Evolutionary conservation across 208 protist species (phyloP).

Genomic region (Leishmania lainsoni): DNA sequence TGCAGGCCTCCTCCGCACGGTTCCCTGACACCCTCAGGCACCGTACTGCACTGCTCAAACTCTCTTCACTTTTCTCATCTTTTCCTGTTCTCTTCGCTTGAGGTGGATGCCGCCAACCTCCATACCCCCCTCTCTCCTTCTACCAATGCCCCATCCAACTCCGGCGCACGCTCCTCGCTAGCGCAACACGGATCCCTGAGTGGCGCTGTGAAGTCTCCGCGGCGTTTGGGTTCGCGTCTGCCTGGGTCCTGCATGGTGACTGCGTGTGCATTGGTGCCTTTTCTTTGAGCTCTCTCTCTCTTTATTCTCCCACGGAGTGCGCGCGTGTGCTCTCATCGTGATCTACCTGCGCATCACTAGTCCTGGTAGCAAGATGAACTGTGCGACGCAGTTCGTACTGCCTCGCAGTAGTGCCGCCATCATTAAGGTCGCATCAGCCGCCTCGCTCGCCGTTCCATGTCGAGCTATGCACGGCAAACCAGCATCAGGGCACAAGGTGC

Average conservation of each 20-base stretch:
- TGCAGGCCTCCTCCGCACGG: not conserved
- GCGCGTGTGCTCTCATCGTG: not conserved
- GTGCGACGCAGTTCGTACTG: not conserved
- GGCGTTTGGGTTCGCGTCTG: not conserved
- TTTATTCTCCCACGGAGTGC: not conserved
- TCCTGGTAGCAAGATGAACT: slow-evolving; percentile 12
- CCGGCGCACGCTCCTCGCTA: not conserved
- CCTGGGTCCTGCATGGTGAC: not conserved
- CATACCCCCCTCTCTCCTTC: not conserved
- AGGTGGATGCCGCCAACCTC: not conserved
- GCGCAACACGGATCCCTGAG: not conserved
- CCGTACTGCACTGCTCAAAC: not conserved
- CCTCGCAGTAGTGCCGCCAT: slow-evolving; percentile 3
- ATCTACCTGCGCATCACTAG: not conserved
- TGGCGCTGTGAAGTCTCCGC: not conserved
- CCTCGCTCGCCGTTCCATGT: slow-evolving; percentile 14
- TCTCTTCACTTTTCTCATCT: not conserved
- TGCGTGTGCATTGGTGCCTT: not conserved
- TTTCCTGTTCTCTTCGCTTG: not conserved
- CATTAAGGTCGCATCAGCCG: not conserved
- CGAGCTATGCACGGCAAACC: slow-evolving; percentile 87
- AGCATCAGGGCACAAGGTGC: slow-evolving; percentile 84
- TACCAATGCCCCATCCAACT: not conserved
- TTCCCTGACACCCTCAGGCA: not conserved
- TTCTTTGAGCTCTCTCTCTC: not conserved